phyloP scores from a whole-genome alignment of 2,329 filamentous ascomycete genomes.

The Juglanconis juglandina region DNA sequence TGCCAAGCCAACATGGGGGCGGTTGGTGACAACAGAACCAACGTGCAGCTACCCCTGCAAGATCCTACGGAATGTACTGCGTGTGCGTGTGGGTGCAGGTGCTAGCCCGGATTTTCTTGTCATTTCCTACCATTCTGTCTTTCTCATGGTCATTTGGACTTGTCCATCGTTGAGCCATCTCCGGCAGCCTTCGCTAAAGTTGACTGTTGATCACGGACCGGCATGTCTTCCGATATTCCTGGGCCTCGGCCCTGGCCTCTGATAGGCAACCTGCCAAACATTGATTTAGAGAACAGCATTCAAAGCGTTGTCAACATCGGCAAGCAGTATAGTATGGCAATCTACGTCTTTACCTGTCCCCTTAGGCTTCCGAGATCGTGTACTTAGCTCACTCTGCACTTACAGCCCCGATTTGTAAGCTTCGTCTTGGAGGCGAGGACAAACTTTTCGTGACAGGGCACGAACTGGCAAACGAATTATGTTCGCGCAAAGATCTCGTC shows the following conservation, averaged over 20 bases:
- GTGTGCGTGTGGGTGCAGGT: too few relatives aligned
- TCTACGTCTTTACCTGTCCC: not conserved
- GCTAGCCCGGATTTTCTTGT: too few relatives aligned
- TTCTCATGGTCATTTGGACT: too few relatives aligned
- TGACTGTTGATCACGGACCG: not conserved
- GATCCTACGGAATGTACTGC: not conserved
- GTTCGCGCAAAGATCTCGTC: conserved; percentile 5
- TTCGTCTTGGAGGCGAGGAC: not conserved
- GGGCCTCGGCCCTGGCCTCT: not conserved
- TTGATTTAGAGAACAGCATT: not conserved
- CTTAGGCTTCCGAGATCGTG: not conserved
- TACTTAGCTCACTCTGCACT: not conserved
- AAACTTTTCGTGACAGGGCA: not conserved
- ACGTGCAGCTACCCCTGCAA: not conserved
- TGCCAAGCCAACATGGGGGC: not conserved
- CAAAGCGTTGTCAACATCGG: not conserved
- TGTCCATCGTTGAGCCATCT: not conserved
- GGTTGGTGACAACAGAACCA: not conserved
- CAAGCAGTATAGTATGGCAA: not conserved
- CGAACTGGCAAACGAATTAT: not conserved
- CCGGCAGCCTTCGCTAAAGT: not conserved
- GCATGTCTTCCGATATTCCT: not conserved
- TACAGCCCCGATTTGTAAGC: conserved; percentile 1
- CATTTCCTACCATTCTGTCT: too few relatives aligned
- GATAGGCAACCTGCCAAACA: not conserved